Percentiles rank a stretch among this genome's conserved stretches.
Evolutionary conservation across 2,329 filamentous ascomycete genomes (phyloP).

Genomic region (Fusarium nisikadoi): DNA sequence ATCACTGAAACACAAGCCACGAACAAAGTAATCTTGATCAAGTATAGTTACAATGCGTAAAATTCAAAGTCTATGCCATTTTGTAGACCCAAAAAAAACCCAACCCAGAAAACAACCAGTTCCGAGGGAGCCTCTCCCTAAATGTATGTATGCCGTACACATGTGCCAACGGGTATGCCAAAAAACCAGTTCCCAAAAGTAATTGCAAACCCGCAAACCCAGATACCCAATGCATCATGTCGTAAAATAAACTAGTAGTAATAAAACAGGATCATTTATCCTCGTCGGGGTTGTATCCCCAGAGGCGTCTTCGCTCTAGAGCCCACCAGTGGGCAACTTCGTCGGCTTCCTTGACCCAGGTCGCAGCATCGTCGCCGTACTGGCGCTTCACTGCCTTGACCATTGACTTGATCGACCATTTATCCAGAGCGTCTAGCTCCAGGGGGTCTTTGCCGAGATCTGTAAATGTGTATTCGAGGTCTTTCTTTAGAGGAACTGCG

Average conservation of each 20-base stretch:
- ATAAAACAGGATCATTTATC: conserved; percentile 14
- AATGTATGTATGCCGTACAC: conserved; percentile 29
- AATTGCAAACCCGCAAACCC: conserved; percentile 11
- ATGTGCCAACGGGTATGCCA: conserved; percentile 21
- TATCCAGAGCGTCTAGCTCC: conserved; percentile 41
- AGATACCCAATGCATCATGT: conserved; percentile 33
- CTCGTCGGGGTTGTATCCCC: conserved; percentile 32
- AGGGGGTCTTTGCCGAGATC: conserved; percentile 44
- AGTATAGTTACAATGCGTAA: neutral
- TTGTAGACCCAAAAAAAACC: neutral
- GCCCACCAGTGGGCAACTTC: conserved; percentile 37
- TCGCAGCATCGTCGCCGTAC: conserved; percentile 36
- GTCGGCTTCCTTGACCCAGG: conserved; percentile 44
- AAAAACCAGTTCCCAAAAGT: conserved; percentile 19
- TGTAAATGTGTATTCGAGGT: conserved; percentile 49
- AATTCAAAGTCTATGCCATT: conserved; percentile 23
- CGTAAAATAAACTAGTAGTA: conserved; percentile 13
- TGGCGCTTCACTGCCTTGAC: conserved; percentile 39
- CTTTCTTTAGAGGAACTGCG: conserved; percentile 46
- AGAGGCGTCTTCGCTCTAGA: conserved; percentile 34
- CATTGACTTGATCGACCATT: conserved; percentile 42
- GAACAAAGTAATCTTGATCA: neutral
- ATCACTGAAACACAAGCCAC: neutral
- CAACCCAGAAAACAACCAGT: conserved; percentile 1
- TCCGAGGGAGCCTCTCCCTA: conserved; percentile 32